Evolutionary conservation across 306 rosid species (phyloP).

Genomic region (Chamaecrista fasciculata): DNA sequence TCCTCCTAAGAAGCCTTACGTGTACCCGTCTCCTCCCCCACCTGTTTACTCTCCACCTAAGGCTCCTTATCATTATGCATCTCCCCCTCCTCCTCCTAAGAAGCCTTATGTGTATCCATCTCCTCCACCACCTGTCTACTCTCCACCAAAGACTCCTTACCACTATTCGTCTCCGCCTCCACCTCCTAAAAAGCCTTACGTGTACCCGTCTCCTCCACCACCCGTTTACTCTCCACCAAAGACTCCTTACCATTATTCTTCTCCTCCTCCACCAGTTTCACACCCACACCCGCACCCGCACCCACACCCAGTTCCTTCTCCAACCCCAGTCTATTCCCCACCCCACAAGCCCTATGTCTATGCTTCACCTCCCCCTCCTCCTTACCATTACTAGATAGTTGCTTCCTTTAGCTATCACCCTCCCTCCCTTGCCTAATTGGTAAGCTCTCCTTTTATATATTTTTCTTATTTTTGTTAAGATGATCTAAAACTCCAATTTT

Average conservation of each 20-base stretch:
- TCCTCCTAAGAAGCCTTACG: slow-evolving; percentile 5
- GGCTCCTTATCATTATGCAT: background rate
- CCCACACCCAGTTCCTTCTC: background rate
- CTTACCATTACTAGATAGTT: slow-evolving; percentile 52
- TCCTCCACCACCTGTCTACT: slow-evolving; percentile 16
- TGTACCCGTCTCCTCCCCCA: background rate
- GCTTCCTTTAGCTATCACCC: slow-evolving; percentile 3
- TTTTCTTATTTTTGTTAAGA: too few relatives aligned
- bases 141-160: slow-evolving; percentile 17
- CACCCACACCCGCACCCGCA: background rate
- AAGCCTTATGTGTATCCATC: slow-evolving; percentile 22
- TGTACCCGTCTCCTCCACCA: slow-evolving; percentile 13
- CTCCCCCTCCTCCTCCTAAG: slow-evolving; percentile 13
- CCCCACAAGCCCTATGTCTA: slow-evolving; percentile 38
- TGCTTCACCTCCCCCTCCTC: slow-evolving; percentile 67
- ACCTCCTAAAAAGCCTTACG: slow-evolving; percentile 19
- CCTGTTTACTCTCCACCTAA: slow-evolving; percentile 12
- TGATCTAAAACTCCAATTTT: too few relatives aligned
- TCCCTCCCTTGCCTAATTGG: too few relatives aligned
- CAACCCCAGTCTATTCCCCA: slow-evolving; percentile 31
- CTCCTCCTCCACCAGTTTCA: background rate
- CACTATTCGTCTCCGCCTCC: slow-evolving; percentile 30
- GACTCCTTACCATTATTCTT: background rate
- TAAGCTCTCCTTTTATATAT: background rate
- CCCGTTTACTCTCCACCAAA: too few relatives aligned